Evolutionary conservation across 176 grass and related monocot genomes (phyloP).

Genomic region (Panicum miliaceum): DNA sequence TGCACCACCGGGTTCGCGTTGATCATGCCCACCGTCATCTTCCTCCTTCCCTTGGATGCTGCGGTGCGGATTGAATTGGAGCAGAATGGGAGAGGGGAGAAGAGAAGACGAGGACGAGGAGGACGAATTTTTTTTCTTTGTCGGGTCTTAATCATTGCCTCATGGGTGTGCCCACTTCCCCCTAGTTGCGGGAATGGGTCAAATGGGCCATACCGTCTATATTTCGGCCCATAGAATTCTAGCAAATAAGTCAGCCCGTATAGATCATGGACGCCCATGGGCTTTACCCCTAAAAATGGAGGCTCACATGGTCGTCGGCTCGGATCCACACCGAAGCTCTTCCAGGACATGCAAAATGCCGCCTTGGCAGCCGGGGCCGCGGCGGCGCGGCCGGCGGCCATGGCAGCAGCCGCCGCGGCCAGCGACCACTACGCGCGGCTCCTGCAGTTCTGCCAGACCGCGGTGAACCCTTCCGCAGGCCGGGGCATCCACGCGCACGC

Average conservation of each 20-base stretch:
- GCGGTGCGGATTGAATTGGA: slow-evolving; percentile 32
- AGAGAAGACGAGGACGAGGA: background rate
- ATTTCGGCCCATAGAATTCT: background rate
- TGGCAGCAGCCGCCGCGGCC: background rate
- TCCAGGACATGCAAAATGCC: slow-evolving; percentile 48
- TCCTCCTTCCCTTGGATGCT: slow-evolving; percentile 4
- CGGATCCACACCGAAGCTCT: background rate
- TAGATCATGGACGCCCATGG: background rate
- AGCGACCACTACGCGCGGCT: slow-evolving; percentile 56
- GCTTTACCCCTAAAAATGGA: background rate
- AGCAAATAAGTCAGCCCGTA: background rate
- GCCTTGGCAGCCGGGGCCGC: slow-evolving; percentile 17
- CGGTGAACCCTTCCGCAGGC: slow-evolving; percentile 38
- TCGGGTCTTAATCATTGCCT: slow-evolving; percentile 10
- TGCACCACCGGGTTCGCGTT: slow-evolving; percentile 97
- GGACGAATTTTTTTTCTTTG: background rate
- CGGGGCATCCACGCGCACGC: slow-evolving; percentile 66
- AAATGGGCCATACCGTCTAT: background rate
- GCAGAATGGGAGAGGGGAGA: background rate
- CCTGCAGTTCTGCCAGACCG: slow-evolving; percentile 47
- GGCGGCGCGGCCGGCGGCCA: slow-evolving; percentile 28
- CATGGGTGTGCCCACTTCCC: background rate
- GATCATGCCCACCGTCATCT: slow-evolving; percentile 95
- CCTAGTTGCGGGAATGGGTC: background rate
- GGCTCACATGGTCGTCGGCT: background rate